These are phyloP conservation scores for Boletellus sp. DNA, from an alignment of 768 basidiomycete genomes.

Conservation along the genomic window DNA sequence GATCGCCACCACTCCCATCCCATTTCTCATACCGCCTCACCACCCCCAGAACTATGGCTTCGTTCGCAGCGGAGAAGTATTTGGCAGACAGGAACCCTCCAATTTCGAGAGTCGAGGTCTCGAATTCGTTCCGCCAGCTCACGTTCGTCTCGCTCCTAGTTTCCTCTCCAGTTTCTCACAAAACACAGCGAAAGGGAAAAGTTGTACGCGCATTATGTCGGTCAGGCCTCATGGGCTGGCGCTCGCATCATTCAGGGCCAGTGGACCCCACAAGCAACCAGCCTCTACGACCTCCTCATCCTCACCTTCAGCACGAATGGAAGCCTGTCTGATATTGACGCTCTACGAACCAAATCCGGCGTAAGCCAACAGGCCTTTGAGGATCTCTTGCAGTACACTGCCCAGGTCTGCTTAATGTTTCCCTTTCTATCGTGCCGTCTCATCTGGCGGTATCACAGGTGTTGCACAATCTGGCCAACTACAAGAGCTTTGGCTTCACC, in stretches of 20 bases:
- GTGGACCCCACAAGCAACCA: conserved; percentile 69
- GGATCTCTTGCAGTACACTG: conserved; percentile 65
- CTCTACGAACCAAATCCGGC: conserved; percentile 51
- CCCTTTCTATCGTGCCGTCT: neutral
- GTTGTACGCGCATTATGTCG: conserved; percentile 72
- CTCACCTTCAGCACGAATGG: conserved; percentile 61
- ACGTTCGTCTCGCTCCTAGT: conserved; percentile 39
- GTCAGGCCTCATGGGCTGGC: conserved; percentile 78
- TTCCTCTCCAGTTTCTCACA: neutral
- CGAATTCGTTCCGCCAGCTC: conserved; percentile 63
- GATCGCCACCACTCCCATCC: conserved; percentile 4
- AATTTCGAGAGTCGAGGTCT: conserved; percentile 66
- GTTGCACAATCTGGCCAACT: conserved; percentile 54
- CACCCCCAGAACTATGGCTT: conserved; percentile 30
- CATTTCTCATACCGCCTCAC: neutral
- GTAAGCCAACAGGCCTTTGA: conserved; percentile 62
- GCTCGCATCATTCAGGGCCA: conserved; percentile 80
- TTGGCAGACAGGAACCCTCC: conserved; percentile 76
- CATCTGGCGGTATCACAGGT: conserved; percentile 21
- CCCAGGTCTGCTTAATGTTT: conserved; percentile 48
- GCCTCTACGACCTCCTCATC: conserved; percentile 70
- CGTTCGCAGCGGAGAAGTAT: conserved; percentile 52
- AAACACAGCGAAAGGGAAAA: conserved; percentile 64
- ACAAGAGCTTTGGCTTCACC: conserved; percentile 78
- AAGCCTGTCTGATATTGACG: conserved; percentile 52